These are phyloP conservation scores for Quercus glauca DNA, from an alignment of 306 rosid genomes.

Conservation along the genomic window DNA sequence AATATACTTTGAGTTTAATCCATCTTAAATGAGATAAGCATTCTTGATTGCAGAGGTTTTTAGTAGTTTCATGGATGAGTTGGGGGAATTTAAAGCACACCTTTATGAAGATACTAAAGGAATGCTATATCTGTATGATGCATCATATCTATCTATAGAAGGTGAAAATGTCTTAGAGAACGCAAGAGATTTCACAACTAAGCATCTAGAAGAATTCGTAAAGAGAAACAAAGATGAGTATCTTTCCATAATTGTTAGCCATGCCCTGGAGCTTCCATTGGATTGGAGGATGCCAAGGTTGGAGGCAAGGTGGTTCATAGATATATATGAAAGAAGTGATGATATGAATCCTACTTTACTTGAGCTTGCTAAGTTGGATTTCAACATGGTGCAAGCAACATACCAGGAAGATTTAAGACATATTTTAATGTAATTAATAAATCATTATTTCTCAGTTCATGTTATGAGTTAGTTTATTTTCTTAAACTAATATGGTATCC, in stretches of 20 bases:
- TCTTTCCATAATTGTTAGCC: background rate
- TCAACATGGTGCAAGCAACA: slow-evolving; percentile 1
- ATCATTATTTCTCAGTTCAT: background rate
- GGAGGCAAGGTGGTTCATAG: slow-evolving; percentile 23
- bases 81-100: background rate
- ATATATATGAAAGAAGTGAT: slow-evolving; percentile 1
- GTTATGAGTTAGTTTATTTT: background rate
- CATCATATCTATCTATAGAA: background rate
- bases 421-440: background rate
- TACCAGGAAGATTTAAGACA: slow-evolving; percentile 19
- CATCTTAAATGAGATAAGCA: background rate
- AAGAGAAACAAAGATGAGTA: background rate
- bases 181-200: slow-evolving; percentile 11
- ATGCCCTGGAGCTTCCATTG: slow-evolving; percentile 16
- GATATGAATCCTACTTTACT: background rate
- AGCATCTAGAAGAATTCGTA: background rate
- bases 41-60: slow-evolving; percentile 7
- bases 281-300: slow-evolving; percentile 16
- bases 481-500: background rate
- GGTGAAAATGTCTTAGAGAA: slow-evolving; percentile 6
- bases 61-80: background rate
- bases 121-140: slow-evolving; percentile 18
- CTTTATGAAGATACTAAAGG: background rate
- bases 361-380: slow-evolving; percentile 7
- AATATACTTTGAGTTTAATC: background rate